Evolutionary conservation across 2,329 filamentous ascomycete species (phyloP).

Genomic region (Penicillium fuscoglaucum): DNA sequence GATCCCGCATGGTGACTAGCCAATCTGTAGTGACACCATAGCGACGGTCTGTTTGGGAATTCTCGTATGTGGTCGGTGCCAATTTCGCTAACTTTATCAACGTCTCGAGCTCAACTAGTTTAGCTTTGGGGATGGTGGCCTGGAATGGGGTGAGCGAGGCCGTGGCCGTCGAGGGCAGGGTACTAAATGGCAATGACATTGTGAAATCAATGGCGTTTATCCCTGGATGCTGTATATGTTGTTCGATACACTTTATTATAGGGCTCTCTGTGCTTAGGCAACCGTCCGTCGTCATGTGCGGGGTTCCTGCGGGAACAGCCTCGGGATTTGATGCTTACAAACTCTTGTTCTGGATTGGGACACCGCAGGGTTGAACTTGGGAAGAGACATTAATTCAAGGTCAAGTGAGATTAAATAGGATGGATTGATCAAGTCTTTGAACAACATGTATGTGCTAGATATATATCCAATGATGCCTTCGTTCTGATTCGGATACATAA

Average conservation of each 20-base stretch:
- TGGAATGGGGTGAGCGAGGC: slow-evolving; percentile 46
- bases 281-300: neutral
- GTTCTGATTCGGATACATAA: neutral
- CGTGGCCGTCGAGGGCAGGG: slow-evolving; percentile 39
- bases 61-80: slow-evolving; percentile 53
- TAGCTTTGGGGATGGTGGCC: slow-evolving; percentile 45
- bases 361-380: neutral
- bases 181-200: slow-evolving; percentile 31
- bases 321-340: neutral
- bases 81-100: slow-evolving; percentile 52
- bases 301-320: neutral
- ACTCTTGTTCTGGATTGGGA: neutral
- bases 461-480: neutral
- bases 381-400: neutral
- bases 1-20: slow-evolving; percentile 44
- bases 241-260: neutral
- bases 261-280: neutral
- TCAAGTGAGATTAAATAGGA: neutral
- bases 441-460: neutral
- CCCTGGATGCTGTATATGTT: neutral
- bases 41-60: slow-evolving; percentile 42
- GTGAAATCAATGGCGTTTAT: neutral
- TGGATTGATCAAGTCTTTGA: neutral
- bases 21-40: slow-evolving; percentile 53
- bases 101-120: slow-evolving; percentile 49